Conservation (phyloP, 495 filamentous ascomycete species). For the Lasiosphaeris hirsuta region DNA sequence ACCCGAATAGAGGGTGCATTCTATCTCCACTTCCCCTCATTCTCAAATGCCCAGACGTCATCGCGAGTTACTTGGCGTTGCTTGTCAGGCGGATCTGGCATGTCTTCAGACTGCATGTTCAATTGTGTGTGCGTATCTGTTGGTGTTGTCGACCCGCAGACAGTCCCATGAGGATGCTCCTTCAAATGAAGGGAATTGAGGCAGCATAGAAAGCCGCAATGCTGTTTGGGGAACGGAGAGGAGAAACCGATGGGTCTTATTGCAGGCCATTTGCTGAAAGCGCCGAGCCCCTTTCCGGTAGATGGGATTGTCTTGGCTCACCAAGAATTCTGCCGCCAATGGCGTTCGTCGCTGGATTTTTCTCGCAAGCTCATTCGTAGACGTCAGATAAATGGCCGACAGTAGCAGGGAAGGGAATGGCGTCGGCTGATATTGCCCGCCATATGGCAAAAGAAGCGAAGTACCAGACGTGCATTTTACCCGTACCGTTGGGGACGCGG, state of each 20-base stretch:
- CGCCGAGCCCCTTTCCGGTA: neutral
- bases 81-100: too few species aligned
- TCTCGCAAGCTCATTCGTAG: neutral
- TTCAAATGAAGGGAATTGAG: neutral
- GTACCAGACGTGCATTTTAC: neutral
- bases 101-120: too few species aligned
- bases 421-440: neutral
- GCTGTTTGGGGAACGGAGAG: slow-evolving; percentile 11
- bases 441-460: slow-evolving; percentile 1
- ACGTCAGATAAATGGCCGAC: neutral
- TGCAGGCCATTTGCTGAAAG: neutral
- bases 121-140: too few species aligned
- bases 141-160: too few species aligned
- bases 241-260: slow-evolving; percentile 7
- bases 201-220: neutral
- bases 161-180: too few species aligned
- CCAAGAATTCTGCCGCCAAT: slow-evolving; percentile 6
- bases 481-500: neutral
- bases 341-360: neutral
- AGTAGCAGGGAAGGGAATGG: neutral
- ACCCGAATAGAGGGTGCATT: too few species aligned
- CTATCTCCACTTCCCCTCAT: too few species aligned
- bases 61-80: too few species aligned
- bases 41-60: too few species aligned
- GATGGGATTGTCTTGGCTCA: slow-evolving; percentile 4